Percentiles rank a stretch among this genome's conserved stretches.
phyloP scores from a whole-genome alignment of 768 basidiomycete genomes.

The Lentinula lateritia region DNA sequence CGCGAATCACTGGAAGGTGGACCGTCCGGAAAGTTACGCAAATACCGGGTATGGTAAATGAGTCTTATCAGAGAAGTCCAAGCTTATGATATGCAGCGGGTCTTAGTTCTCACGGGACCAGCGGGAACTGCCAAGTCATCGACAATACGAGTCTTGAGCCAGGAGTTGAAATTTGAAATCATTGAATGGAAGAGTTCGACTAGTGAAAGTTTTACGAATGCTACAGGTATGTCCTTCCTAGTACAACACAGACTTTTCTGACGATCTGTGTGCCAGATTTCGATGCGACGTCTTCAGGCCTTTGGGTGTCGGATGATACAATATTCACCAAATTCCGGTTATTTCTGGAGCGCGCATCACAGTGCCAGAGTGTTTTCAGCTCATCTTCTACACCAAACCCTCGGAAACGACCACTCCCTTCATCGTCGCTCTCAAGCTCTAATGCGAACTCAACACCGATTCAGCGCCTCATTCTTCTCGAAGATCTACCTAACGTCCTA shows the following conservation, averaged over 20 bases:
- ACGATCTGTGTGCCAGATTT: neutral
- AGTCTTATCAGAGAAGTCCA: neutral
- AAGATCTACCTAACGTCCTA: slow-evolving; percentile 88
- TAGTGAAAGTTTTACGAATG: slow-evolving; percentile 32
- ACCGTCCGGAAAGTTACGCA: slow-evolving; percentile 54
- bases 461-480: slow-evolving; percentile 65
- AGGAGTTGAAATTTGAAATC: slow-evolving; percentile 72
- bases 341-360: slow-evolving; percentile 67
- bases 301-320: neutral
- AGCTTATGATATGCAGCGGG: slow-evolving; percentile 43
- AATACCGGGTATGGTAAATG: slow-evolving; percentile 63
- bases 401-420: neutral
- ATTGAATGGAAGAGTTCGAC: slow-evolving; percentile 79
- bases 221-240: neutral
- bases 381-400: slow-evolving; percentile 3
- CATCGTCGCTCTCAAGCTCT: slow-evolving; percentile 2
- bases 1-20: slow-evolving; percentile 67
- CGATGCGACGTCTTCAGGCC: slow-evolving; percentile 19
- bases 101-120: slow-evolving; percentile 82
- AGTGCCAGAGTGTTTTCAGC: slow-evolving; percentile 51
- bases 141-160: slow-evolving; percentile 68
- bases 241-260: neutral
- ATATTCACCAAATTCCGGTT: slow-evolving; percentile 65
- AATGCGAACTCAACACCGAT: slow-evolving; percentile 8
- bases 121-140: slow-evolving; percentile 91